Base-by-base conservation (phyloP, 2,329 filamentous ascomycete genomes). In the Seiridium cupressi region DNA sequence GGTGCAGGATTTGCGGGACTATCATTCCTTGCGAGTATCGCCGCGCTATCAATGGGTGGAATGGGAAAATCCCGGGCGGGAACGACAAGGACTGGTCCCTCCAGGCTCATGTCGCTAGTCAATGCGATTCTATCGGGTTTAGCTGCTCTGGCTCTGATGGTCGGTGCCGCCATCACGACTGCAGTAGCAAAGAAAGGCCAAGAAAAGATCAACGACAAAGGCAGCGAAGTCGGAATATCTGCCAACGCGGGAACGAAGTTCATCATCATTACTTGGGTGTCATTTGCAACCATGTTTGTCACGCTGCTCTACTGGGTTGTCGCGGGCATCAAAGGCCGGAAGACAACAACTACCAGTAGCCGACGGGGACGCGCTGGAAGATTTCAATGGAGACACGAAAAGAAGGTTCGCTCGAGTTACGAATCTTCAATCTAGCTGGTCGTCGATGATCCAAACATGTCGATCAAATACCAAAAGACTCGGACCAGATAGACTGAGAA, bases 231-330 rank as follows among this genome's bases (percentile, higher is more conserved):
- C 13, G 81, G 81, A 47, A 71, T 85, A 31, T 72, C 75, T 2
- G 81, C 79, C 0, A 63, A 69, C 10, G 64, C 71, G 9, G 82
- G 82, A 6, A 65, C 56, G 48, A 77, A 78, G 69, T 81, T 84
- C 62, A 72, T 77, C 64, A 73, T 66, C 38, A 66, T 84, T 44
- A 75, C 75, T 4, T 84, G 81, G 82, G 74, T 79, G 4, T 73
- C 81, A 1, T 76, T 81, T 13, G 79, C 67, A 3, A 69, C 79
- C 61, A 81, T 83, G 76, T 66, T 74, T 3, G 62, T 72, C 1
- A 67, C 75, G 0, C 59, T 73, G 4, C 34, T 74, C 3, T 82
- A 77, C 66, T 84, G 81, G 81, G 9, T 49, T 5, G 44, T 34
- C 4, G 55, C 46, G 6, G 55, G 55, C 36, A 44, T 58, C 36